Evolutionary conservation across 2,329 filamentous ascomycete species (phyloP), one percentile per base, ranked within the genome.

Genomic region (Ceratocystis ficicola): DNA sequence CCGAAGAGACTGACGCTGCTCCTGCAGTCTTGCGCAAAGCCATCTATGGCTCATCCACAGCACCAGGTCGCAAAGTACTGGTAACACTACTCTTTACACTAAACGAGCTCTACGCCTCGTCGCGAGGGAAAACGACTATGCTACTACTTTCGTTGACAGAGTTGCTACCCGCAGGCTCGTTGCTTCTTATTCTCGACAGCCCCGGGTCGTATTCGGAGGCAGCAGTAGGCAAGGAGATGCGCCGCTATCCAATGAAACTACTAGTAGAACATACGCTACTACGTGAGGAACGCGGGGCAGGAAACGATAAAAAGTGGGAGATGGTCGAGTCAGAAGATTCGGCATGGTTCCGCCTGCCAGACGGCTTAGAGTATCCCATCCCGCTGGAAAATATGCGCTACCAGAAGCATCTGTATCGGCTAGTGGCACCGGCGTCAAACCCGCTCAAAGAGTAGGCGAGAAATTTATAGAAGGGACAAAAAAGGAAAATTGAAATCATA

Each of bases 301-400:
- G 30, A 4, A 67, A 63, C 3, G 70, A 73, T 30, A 70, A 73
- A n/a, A 72, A 76, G 28, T 97, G 93, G 93, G 82, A 86, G 70
- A 90, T 88, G 74, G 67, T 95, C 1, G 78, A 88, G 65, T 84
- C 84, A 25, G 81, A 91, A 68, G 90, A 95, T 61, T 91, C 89
- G 2, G 77, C 83, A 65, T 97, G 93, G 93, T 96, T 93, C 76
- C 83, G 93, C 55, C 76, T 96, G 44, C 78, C 82, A 12, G 80
- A 83, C 1, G 77, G 75, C 17, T 75, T 96, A 69, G 78, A 80
- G 50, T 97, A 96, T 76, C 88, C 91, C 6, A 90, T 96, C 71
- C 82, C 86, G 63, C 76, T 97, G 72, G 93, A 97, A 77, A 90
- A 96, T 73, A 96, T 96, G 92, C 85, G 92, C 60, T 96, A 93